phyloP scores from a whole-genome alignment of 2,329 filamentous ascomycete species.

The Talaromyces albobiverticillius region DNA sequence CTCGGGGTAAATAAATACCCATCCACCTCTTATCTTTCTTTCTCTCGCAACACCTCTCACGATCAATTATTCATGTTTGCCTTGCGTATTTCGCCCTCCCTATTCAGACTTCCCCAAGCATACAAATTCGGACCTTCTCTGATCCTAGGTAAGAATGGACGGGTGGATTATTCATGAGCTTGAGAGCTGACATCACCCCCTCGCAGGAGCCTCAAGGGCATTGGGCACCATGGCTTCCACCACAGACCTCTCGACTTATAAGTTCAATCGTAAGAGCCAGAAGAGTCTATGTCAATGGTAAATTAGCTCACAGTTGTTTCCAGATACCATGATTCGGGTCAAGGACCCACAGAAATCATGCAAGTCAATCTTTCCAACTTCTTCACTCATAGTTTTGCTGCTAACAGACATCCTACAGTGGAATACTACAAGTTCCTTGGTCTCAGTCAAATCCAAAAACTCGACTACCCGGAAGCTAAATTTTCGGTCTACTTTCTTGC shows the following conservation, averaged over 20 bases:
- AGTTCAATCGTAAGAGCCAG: constrained; percentile 57
- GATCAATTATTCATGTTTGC: background rate
- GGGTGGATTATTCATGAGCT: background rate
- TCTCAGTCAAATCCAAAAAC: constrained; percentile 76
- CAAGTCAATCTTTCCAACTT: constrained; percentile 35
- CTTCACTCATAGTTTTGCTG: background rate
- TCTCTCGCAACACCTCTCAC: background rate
- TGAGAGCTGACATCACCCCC: constrained; percentile 14
- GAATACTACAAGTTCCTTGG: constrained; percentile 94
- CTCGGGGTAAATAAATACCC: background rate
- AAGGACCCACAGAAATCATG: constrained; percentile 85
- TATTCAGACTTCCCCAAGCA: background rate
- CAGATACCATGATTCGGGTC: constrained; percentile 73
- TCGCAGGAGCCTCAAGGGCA: constrained; percentile 25
- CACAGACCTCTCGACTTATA: constrained; percentile 62
- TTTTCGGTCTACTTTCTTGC: constrained; percentile 96
- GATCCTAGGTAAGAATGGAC: background rate
- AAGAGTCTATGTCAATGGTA: constrained; percentile 14
- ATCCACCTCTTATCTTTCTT: background rate
- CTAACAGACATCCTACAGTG: constrained; percentile 46
- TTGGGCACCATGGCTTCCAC: constrained; percentile 51
- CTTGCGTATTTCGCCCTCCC: background rate
- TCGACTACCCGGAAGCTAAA: constrained; percentile 79
- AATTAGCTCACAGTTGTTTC: constrained; percentile 3
- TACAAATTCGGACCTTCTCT: background rate